Evolutionary conservation across 2,329 filamentous ascomycete genomes (phyloP), one percentile per base, ranked within the genome.

Genomic region (Lojkania enalia): DNA sequence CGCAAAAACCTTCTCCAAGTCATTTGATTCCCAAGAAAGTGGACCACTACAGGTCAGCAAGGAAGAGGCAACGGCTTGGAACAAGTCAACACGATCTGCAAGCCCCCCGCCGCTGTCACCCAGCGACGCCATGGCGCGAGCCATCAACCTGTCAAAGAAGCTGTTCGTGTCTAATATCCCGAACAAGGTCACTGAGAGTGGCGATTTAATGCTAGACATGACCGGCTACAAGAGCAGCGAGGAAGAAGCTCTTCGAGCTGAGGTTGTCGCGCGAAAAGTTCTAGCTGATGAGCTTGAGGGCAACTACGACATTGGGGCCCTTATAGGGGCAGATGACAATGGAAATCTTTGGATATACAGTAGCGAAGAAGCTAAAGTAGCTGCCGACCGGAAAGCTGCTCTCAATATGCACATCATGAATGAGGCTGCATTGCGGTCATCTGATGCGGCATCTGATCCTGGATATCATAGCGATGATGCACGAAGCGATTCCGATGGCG

Each of bases 331-430:
- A 33, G 94, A 99, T 64, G 90, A 95, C 63, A 84, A 94, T 48
- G 94, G 94, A 5, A 99, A 99, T 61, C 78, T 99, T n/a, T 97
- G 94, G 92, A 97, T 99, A 55, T 99, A 99, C 74, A 94, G 90
- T 72, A 97, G 91, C 60, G 91, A 97, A 69, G 91, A 96, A 63
- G 90, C 94, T 18, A 97, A 96, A 64, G 87, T 94, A 60, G 87
- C 88, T 5, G 92, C 92, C 21, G 86, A 86, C 74, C 85, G 86
- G 27, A 77, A 78, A 58, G 76, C 78, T 2, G 72, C 74, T 1
- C 65, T 84, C 48, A 74, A 74, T 19, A 72, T 75, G 3, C 71
- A 74, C 18, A 73, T 75, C 3, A 71, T 85, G 52, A 74, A 77
- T 38, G 71, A 77, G 2, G 68, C 71, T 11, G 74, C 72, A 3